Conservation (phyloP, 2,329 filamentous ascomycete species). For the Colletotrichum sp. region DNA sequence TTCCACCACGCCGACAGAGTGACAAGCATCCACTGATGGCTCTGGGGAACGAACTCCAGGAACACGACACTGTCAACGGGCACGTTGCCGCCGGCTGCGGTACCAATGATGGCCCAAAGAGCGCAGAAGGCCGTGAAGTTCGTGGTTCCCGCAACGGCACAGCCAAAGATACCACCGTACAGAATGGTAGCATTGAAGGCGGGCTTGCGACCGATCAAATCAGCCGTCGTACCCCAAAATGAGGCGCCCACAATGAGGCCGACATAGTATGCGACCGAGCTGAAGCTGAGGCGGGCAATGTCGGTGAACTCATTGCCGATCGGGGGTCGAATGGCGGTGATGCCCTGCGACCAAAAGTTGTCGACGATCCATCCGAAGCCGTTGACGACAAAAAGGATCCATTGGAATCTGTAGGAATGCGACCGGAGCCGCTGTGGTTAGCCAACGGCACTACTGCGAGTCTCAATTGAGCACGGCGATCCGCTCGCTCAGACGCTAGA, state of each 20-base stretch:
- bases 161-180: slow-evolving; percentile 57
- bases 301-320: slow-evolving; percentile 38
- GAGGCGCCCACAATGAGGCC: slow-evolving; percentile 50
- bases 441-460: not conserved
- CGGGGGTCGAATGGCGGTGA: slow-evolving; percentile 36
- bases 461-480: not conserved
- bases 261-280: slow-evolving; percentile 41
- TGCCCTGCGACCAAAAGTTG: slow-evolving; percentile 44
- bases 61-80: slow-evolving; percentile 58
- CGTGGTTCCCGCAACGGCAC: slow-evolving; percentile 60
- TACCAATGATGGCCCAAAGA: slow-evolving; percentile 57
- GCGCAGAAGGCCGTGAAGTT: slow-evolving; percentile 62
- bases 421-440: not conserved
- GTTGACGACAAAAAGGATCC: slow-evolving; percentile 49
- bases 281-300: slow-evolving; percentile 35
- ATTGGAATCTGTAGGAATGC: slow-evolving; percentile 37
- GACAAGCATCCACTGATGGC: slow-evolving; percentile 52
- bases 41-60: slow-evolving; percentile 53
- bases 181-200: slow-evolving; percentile 52
- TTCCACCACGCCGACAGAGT: slow-evolving; percentile 56
- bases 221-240: slow-evolving; percentile 48
- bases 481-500: not conserved
- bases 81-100: slow-evolving; percentile 52
- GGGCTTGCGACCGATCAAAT: slow-evolving; percentile 45
- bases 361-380: slow-evolving; percentile 52